These are phyloP conservation scores for Trichosporon sp. DNA, from an alignment of 1,284 basidiomycete species.

Conservation along the genomic window DNA sequence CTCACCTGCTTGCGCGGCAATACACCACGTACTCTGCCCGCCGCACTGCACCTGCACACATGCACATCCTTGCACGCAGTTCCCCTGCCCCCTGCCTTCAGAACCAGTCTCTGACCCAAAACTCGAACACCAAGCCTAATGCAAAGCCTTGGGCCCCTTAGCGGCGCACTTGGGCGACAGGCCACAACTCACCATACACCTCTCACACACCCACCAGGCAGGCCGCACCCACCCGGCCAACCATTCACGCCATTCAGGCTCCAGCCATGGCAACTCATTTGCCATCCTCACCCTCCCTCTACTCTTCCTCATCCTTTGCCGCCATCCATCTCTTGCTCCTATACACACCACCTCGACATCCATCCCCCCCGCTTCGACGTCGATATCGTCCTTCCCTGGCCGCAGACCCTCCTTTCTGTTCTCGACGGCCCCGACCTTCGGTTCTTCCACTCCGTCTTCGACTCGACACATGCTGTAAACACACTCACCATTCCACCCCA, in stretches of 20 bases:
- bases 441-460: neutral
- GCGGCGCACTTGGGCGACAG: neutral
- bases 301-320: neutral
- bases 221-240: neutral
- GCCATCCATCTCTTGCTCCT: neutral
- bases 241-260: conserved; percentile 11
- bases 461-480: conserved; percentile 14
- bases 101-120: neutral
- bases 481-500: conserved; percentile 3
- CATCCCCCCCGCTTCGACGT: neutral
- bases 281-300: conserved; percentile 12
- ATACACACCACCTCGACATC: neutral
- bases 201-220: neutral
- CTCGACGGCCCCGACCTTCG: neutral
- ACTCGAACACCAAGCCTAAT: neutral
- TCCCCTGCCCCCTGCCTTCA: too few relatives aligned
- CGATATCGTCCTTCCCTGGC: neutral
- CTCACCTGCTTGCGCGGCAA: neutral
- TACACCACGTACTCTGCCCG: too few relatives aligned
- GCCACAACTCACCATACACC: neutral
- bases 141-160: neutral
- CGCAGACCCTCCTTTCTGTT: neutral
- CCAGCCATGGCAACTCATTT: conserved; percentile 7
- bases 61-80: neutral
- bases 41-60: neutral